Evolutionary conservation across 164 flowering plant species (phyloP).

Genomic region (Sedum album): DNA sequence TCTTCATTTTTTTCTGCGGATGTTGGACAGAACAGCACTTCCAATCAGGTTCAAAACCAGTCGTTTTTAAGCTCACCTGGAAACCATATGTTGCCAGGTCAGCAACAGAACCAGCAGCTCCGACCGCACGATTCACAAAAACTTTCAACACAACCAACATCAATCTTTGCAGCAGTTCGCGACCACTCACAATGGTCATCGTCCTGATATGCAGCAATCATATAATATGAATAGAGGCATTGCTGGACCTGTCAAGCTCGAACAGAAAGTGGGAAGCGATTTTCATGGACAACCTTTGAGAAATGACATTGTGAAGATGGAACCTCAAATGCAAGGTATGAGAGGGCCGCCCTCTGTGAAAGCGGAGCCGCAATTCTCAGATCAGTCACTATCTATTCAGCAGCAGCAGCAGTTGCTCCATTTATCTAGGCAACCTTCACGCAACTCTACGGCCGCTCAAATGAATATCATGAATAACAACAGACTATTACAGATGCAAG

Average conservation of each 20-base stretch:
- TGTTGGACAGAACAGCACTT: slow-evolving; percentile 32
- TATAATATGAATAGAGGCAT: slow-evolving; percentile 51
- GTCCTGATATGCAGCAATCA: slow-evolving; percentile 42
- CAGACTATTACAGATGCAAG: slow-evolving; percentile 33
- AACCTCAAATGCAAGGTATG: slow-evolving; percentile 56
- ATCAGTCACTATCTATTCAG: slow-evolving; percentile 56
- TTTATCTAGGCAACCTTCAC: slow-evolving; percentile 68
- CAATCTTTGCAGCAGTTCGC: slow-evolving; percentile 45
- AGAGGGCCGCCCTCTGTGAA: slow-evolving; percentile 59
- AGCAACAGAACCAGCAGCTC: slow-evolving; percentile 50
- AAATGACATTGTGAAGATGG: slow-evolving; percentile 57
- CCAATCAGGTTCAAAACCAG: slow-evolving; percentile 63
- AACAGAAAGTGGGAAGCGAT: slow-evolving; percentile 56
- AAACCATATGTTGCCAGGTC: slow-evolving; percentile 52
- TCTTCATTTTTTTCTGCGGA: slow-evolving; percentile 40
- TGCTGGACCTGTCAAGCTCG: slow-evolving; percentile 69
- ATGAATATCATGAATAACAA: slow-evolving; percentile 76
- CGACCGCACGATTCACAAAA: slow-evolving; percentile 66
- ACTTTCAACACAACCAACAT: slow-evolving; percentile 68
- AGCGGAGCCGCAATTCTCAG: slow-evolving; percentile 75
- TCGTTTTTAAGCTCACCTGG: slow-evolving; percentile 47
- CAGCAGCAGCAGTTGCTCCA: slow-evolving; percentile 66
- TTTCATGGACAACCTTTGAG: slow-evolving; percentile 56
- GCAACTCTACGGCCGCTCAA: slow-evolving; percentile 57
- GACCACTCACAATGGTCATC: slow-evolving; percentile 28